Conservation (phyloP, 2,329 filamentous ascomycete genomes). For the Tolypocladium tropicale region DNA sequence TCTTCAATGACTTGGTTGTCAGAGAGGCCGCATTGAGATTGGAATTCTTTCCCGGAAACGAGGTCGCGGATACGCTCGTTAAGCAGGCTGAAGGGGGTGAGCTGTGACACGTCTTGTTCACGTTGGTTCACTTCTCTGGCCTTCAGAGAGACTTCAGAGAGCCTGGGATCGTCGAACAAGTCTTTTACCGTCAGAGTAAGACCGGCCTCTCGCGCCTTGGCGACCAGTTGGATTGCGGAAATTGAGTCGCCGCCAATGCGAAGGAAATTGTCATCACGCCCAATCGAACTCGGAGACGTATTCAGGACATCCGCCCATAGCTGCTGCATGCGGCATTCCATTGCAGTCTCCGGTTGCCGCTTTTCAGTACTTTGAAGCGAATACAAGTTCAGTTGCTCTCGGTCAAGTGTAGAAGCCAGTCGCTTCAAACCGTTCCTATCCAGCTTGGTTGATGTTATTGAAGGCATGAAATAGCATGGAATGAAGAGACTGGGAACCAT, state of each 20-base stretch:
- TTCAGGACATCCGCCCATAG: conserved; percentile 8
- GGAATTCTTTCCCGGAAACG: background rate
- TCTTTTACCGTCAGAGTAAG: conserved; percentile 9
- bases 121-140: conserved; percentile 4
- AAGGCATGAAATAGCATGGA: conserved; percentile 3
- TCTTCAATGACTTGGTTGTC: conserved; percentile 4
- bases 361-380: background rate
- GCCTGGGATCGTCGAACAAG: conserved; percentile 2
- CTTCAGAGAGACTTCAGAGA: background rate
- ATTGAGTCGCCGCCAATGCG: conserved; percentile 13
- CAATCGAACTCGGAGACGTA: conserved; percentile 3
- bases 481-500: conserved; percentile 3
- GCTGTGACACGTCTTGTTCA: background rate
- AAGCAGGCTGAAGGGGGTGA: background rate
- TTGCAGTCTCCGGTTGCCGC: background rate
- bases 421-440: conserved; percentile 1
- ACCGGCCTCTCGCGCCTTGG: background rate
- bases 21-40: background rate
- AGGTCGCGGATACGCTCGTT: background rate
- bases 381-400: background rate
- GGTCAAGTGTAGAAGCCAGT: background rate
- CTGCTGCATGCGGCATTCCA: conserved; percentile 5
- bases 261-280: conserved; percentile 8
- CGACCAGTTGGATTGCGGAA: conserved; percentile 10
- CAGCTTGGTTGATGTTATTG: conserved; percentile 4